Evolutionary conservation across 2,329 filamentous ascomycete genomes (phyloP).

Genomic region (Colletotrichum sp.): DNA sequence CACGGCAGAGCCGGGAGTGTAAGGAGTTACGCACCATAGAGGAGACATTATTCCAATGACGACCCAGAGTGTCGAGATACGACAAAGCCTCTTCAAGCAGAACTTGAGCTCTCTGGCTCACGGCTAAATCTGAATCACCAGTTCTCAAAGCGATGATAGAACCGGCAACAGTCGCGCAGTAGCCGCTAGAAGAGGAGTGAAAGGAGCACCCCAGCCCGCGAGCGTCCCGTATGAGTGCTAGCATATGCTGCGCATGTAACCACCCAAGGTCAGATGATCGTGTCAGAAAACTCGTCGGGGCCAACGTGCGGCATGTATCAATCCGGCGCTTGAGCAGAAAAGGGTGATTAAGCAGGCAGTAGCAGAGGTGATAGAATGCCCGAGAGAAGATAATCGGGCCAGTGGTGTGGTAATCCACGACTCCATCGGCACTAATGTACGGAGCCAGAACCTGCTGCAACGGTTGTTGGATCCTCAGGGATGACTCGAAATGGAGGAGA

Average conservation of each 20-base stretch:
- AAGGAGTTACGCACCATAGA: background rate
- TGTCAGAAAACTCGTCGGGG: background rate
- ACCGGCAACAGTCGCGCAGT: background rate
- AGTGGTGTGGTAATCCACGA: background rate
- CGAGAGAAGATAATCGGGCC: background rate
- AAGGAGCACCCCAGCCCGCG: background rate
- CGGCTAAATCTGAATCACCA: background rate
- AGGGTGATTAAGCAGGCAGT: background rate
- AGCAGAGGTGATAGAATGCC: background rate
- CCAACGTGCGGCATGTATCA: background rate
- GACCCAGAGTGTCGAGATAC: background rate
- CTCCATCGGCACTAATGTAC: background rate
- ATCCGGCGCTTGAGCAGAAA: background rate
- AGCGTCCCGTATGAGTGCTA: background rate
- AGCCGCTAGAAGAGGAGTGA: background rate
- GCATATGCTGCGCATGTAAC: background rate
- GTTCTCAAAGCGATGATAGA: background rate
- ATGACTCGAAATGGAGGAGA: background rate
- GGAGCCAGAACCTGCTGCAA: background rate
- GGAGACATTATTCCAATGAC: background rate
- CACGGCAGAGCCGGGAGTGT: accelerated
- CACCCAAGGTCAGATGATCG: background rate
- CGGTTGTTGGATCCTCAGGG: background rate
- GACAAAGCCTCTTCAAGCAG: background rate
- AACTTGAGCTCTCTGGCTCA: background rate